Evolutionary conservation across 805 yeast genomes (phyloP).

Genomic region (Novakomyces olei): DNA sequence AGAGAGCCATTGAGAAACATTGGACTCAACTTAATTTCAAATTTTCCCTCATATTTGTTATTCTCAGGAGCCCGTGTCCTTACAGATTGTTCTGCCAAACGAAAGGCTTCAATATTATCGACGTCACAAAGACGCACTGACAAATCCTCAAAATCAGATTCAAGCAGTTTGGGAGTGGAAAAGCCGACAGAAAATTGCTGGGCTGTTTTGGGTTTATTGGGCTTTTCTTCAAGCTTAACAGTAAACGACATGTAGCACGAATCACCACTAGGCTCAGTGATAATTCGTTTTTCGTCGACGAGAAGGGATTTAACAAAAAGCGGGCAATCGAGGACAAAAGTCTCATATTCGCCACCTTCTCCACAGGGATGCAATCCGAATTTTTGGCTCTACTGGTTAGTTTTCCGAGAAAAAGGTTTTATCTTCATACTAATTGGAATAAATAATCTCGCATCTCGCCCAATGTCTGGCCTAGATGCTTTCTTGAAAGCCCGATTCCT

Average conservation of each 20-base stretch:
- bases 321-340: constrained; percentile 77
- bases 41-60: too few species aligned
- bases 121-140: background rate
- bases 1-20: too few species aligned
- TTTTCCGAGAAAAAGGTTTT: constrained; percentile 11
- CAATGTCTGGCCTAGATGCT: constrained; percentile 49
- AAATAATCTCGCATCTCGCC: constrained; percentile 39
- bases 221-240: constrained; percentile 25
- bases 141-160: background rate
- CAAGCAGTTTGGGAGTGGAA: background rate
- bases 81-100: too few species aligned
- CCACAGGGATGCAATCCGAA: constrained; percentile 34
- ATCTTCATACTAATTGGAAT: too few species aligned
- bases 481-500: constrained; percentile 50
- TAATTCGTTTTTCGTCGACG: constrained; percentile 15
- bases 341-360: constrained; percentile 97
- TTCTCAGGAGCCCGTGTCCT: too few species aligned
- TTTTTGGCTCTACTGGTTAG: background rate
- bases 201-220: constrained; percentile 9
- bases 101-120: too few species aligned
- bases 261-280: constrained; percentile 34
- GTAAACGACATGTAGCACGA: constrained; percentile 43
- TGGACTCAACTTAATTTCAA: too few species aligned
- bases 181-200: constrained; percentile 7
- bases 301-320: constrained; percentile 37